Percentiles rank a stretch among this genome's conserved stretches.
phyloP scores from a whole-genome alignment of 1,284 basidiomycete genomes.

The Malassezia yamatoensis region DNA sequence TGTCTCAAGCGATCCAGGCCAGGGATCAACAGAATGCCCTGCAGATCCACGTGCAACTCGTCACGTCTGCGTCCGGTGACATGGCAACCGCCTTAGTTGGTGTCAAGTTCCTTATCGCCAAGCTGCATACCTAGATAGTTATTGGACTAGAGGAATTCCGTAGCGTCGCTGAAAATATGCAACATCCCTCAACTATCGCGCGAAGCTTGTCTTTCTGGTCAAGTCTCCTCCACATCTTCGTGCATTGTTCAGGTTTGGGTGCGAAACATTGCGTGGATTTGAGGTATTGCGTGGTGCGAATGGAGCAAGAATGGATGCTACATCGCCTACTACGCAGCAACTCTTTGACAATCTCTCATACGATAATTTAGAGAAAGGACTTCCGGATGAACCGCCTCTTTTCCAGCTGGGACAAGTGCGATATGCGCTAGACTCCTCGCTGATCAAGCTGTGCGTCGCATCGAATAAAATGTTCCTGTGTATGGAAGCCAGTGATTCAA shows the following conservation, averaged over 20 bases:
- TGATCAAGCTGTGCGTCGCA: conserved; percentile 34
- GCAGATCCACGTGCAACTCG: conserved; percentile 36
- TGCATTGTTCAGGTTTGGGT: no score
- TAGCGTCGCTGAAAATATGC: no score
- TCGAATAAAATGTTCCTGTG: conserved; percentile 45
- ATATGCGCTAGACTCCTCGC: conserved; percentile 41
- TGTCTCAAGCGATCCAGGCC: conserved; percentile 38
- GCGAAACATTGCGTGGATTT: no score
- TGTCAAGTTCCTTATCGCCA: conserved; percentile 42
- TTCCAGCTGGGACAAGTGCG: conserved; percentile 45
- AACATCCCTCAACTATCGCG: background rate
- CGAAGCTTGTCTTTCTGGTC: no score
- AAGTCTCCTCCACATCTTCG: no score
- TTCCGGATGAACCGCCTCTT: conserved; percentile 5
- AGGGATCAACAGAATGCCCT: conserved; percentile 40
- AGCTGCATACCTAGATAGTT: conserved; percentile 10
- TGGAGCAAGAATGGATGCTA: no score
- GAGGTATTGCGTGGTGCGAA: no score
- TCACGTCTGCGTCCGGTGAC: conserved; percentile 38
- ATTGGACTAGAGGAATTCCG: no score
- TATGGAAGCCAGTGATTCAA: conserved; percentile 20
- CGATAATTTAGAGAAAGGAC: no score
- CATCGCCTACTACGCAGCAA: no score
- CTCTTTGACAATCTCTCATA: no score
- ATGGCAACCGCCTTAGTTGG: conserved; percentile 35